Percentiles rank a stretch among this genome's conserved stretches.
Evolutionary conservation across 2,329 filamentous ascomycete species (phyloP).

Genomic region (Pseudogymnoascus sp.): DNA sequence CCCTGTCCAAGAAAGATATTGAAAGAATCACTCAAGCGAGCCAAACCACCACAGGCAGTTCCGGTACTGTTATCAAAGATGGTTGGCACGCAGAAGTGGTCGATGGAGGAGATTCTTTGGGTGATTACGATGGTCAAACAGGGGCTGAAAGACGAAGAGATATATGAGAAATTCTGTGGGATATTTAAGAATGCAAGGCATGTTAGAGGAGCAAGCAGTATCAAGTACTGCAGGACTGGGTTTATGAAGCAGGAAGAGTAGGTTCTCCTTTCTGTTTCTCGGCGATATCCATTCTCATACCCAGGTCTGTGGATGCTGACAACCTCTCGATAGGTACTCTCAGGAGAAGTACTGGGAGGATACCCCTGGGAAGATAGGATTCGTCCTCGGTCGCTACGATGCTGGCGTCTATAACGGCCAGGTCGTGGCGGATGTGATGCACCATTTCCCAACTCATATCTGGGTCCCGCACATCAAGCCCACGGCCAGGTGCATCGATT

Average conservation of each 20-base stretch:
- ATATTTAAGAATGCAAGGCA: background rate
- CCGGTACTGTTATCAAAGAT: background rate
- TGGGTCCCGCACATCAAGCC: background rate
- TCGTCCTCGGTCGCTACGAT: background rate
- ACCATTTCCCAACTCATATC: background rate
- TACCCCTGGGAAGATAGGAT: background rate
- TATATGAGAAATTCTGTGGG: conserved; percentile 1
- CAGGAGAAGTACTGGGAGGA: conserved; percentile 1
- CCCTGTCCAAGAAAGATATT: background rate
- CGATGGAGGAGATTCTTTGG: conserved; percentile 8
- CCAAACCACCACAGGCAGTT: background rate
- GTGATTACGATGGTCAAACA: background rate
- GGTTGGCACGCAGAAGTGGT: conserved; percentile 3
- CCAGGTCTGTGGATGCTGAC: background rate
- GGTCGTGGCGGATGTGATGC: conserved; percentile 1
- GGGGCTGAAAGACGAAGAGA: background rate
- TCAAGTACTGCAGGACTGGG: conserved; percentile 4
- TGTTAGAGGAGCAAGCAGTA: background rate
- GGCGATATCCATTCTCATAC: background rate
- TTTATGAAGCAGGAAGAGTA: conserved; percentile 1
- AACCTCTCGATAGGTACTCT: background rate
- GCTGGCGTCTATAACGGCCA: background rate
- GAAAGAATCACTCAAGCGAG: background rate
- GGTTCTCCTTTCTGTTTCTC: background rate
- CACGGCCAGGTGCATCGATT: background rate